Conservation (phyloP, 805 yeast species). For the Saccharomycopsis sp. region DNA sequence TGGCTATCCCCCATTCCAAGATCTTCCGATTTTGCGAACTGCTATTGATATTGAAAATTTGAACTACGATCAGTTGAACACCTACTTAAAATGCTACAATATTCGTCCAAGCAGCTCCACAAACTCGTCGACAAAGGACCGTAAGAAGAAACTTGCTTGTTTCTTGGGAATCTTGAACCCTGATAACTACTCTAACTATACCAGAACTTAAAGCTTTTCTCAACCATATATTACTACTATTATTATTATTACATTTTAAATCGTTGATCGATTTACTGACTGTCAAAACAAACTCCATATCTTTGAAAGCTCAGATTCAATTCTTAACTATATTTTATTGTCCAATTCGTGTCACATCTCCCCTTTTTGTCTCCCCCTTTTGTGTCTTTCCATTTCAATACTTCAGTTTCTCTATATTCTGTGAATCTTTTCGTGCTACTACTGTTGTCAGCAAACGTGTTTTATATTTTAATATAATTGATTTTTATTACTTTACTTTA, state of each 20-base stretch:
- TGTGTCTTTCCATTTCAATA: neutral
- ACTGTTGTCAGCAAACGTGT: neutral
- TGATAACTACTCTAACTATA: slow-evolving; percentile 16
- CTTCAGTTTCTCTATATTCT: neutral
- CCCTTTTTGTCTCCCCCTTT: neutral
- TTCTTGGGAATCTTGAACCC: slow-evolving; percentile 18
- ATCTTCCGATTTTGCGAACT: slow-evolving; percentile 16
- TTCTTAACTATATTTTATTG: neutral
- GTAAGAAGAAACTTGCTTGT: slow-evolving; percentile 16
- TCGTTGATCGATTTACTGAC: neutral
- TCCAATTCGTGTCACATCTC: neutral
- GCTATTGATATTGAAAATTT: slow-evolving; percentile 19
- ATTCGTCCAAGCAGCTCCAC: neutral
- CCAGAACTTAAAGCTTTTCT: neutral
- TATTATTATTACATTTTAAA: too few species aligned
- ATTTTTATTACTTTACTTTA: neutral
- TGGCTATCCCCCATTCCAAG: slow-evolving; percentile 14
- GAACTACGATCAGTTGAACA: slow-evolving; percentile 8
- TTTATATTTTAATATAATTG: too few species aligned
- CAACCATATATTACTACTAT: neutral
- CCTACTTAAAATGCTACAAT: slow-evolving; percentile 14
- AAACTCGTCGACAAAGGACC: neutral
- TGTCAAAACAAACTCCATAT: neutral
- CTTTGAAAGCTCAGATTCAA: neutral
- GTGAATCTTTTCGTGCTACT: neutral